phyloP scores from a whole-genome alignment of 805 yeast genomes.

The Wickerhamiella cacticola region DNA sequence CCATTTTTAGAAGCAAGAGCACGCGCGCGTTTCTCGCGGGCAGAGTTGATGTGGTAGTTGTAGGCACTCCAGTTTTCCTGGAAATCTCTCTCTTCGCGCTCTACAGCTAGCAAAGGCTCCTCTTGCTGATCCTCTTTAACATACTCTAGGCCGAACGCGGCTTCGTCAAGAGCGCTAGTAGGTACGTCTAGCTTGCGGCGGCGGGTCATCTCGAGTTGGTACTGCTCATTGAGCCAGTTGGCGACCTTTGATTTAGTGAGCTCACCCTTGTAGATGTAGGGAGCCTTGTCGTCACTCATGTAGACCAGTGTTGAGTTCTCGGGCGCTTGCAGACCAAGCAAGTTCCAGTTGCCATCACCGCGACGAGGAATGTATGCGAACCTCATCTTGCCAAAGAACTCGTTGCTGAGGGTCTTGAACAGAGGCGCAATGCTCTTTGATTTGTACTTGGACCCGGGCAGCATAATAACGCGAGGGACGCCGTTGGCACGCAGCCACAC shows the following conservation, averaged over 20 bases:
- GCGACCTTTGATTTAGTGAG: slow-evolving; percentile 22
- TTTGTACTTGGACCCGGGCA: slow-evolving; percentile 23
- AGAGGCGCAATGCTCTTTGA: slow-evolving; percentile 24
- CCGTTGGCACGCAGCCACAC: slow-evolving; percentile 22
- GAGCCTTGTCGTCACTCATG: slow-evolving; percentile 21
- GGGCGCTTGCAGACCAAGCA: slow-evolving; percentile 20
- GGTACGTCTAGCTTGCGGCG: slow-evolving; percentile 11
- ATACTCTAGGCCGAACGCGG: slow-evolving; percentile 22
- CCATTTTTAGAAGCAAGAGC: slow-evolving; percentile 12
- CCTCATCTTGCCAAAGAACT: slow-evolving; percentile 24
- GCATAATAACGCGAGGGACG: slow-evolving; percentile 24
- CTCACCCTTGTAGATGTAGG: slow-evolving; percentile 24
- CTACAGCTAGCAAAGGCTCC: slow-evolving; percentile 19
- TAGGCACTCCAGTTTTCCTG: slow-evolving; percentile 10
- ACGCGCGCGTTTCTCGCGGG: slow-evolving; percentile 15
- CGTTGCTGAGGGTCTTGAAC: slow-evolving; percentile 25
- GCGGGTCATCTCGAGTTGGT: slow-evolving; percentile 21
- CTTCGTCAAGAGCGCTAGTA: slow-evolving; percentile 12
- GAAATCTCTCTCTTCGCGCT: slow-evolving; percentile 10
- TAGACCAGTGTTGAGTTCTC: slow-evolving; percentile 23
- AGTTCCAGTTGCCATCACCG: slow-evolving; percentile 22
- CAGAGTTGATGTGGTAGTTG: slow-evolving; percentile 14
- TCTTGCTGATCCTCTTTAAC: slow-evolving; percentile 21
- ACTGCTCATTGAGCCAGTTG: slow-evolving; percentile 24
- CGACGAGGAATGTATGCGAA: slow-evolving; percentile 25